A percentile compares a stretch with the other conserved stretches of the same genome.
Conservation (phyloP, 441 rosid genomes). For the Populus hybrid region DNA sequence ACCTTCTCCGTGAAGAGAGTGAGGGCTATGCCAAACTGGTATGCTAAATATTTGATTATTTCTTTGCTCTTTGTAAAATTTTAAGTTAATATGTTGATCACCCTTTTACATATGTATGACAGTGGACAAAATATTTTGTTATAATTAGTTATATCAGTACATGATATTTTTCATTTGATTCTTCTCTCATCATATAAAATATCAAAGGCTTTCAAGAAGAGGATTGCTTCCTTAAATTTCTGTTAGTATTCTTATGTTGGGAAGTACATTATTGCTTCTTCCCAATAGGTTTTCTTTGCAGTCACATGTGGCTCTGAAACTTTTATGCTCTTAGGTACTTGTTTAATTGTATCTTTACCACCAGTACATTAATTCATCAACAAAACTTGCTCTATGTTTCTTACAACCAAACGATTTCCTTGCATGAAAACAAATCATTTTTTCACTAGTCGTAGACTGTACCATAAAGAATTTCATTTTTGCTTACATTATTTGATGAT, state of each 20-base stretch:
- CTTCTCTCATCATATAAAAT: background rate
- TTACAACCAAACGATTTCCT: background rate
- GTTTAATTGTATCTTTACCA: background rate
- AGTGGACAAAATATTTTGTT: background rate
- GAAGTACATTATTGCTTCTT: background rate
- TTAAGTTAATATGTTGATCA: background rate
- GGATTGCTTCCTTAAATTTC: background rate
- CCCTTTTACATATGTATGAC: background rate
- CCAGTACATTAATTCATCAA: no score
- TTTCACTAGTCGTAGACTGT: background rate
- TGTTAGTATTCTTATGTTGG: background rate
- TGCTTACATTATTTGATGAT: background rate
- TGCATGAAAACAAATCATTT: background rate
- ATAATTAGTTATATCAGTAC: background rate
- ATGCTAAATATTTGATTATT: conserved; percentile 20
- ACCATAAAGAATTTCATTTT: background rate
- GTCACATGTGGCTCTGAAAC: background rate
- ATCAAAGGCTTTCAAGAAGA: background rate
- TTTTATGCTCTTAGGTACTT: background rate
- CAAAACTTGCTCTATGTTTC: background rate
- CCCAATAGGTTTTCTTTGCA: background rate
- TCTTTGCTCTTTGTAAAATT: background rate
- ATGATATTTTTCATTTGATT: background rate
- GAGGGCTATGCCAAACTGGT: conserved; percentile 99
- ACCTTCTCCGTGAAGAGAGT: conserved; percentile 98